Evolutionary conservation across 2,329 filamentous ascomycete genomes (phyloP).

Genomic region (Hypomyces perniciosus): DNA sequence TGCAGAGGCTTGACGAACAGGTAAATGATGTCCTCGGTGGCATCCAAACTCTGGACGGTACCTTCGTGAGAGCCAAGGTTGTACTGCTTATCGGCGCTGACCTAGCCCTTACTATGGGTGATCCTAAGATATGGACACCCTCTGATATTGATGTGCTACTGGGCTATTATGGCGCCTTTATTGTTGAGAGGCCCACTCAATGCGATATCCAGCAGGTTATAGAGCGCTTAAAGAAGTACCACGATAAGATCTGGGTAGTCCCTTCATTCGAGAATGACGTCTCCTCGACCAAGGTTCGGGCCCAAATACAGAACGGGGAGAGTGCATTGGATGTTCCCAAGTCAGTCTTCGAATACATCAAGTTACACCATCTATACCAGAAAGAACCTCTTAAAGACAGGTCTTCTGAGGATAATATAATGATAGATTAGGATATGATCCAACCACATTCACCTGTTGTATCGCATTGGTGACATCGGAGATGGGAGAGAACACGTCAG

Average conservation of each 20-base stretch:
- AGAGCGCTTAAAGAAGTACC: slow-evolving; percentile 66
- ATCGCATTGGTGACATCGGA: slow-evolving; percentile 4
- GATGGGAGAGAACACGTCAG: neutral
- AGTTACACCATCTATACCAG: slow-evolving; percentile 55
- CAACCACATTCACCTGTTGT: slow-evolving; percentile 6
- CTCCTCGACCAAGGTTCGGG: slow-evolving; percentile 68
- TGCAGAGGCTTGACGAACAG: slow-evolving; percentile 81
- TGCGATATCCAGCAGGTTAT: slow-evolving; percentile 81
- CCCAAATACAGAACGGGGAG: slow-evolving; percentile 70
- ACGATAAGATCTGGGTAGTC: slow-evolving; percentile 76
- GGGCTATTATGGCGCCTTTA: slow-evolving; percentile 70
- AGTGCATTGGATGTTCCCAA: slow-evolving; percentile 67
- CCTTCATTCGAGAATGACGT: slow-evolving; percentile 82
- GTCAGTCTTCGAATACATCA: slow-evolving; percentile 65
- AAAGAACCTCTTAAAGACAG: slow-evolving; percentile 26
- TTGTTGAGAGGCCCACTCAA: slow-evolving; percentile 67
- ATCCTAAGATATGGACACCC: slow-evolving; percentile 67
- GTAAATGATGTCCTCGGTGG: slow-evolving; percentile 76
- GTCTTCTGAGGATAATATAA: slow-evolving; percentile 1
- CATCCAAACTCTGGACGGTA: slow-evolving; percentile 58
- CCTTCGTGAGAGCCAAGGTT: slow-evolving; percentile 59
- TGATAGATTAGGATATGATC: slow-evolving; percentile 2
- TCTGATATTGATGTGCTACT: slow-evolving; percentile 80
- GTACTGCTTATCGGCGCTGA: slow-evolving; percentile 72
- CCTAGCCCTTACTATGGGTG: slow-evolving; percentile 63